These are phyloP conservation scores for Verbena officinalis DNA, from an alignment of 257 asterid genomes.

Conservation along the genomic window DNA sequence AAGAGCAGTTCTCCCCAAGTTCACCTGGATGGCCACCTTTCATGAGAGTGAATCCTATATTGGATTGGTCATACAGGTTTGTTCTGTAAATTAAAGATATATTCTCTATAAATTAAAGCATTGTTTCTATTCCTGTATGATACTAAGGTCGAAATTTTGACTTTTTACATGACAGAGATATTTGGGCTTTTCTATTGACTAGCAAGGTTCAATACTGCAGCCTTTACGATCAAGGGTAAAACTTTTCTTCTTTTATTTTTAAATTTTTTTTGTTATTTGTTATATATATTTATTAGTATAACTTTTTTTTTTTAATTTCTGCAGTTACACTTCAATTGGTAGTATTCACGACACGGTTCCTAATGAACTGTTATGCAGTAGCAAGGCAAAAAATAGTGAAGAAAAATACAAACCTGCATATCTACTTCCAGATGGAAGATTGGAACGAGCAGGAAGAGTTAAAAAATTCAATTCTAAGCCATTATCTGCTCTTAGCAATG, in stretches of 20 bases:
- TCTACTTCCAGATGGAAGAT: conserved; percentile 84
- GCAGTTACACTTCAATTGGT: conserved; percentile 95
- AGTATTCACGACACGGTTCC: conserved; percentile 96
- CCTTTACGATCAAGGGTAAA: conserved; percentile 95
- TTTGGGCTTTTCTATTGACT: conserved; percentile 95
- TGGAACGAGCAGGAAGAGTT: conserved; percentile 93
- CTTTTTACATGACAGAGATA: conserved; percentile 67
- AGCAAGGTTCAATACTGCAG: conserved; percentile 92
- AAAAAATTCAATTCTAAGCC: conserved; percentile 56
- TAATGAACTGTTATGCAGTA: conserved; percentile 58
- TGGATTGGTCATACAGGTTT: conserved; percentile 98
- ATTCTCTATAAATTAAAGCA: neutral
- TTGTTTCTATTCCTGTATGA: conserved; percentile 18
- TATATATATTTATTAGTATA: conserved; percentile 4
- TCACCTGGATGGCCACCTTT: conserved; percentile 97
- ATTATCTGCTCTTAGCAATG: conserved; percentile 52
- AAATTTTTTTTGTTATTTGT: neutral
- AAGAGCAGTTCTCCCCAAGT: conserved; percentile 94
- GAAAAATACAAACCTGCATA: conserved; percentile 81
- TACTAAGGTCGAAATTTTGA: conserved; percentile 23
- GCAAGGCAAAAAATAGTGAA: conserved; percentile 45
- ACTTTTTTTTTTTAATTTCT: conserved; percentile 24
- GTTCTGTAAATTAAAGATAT: conserved; percentile 11
- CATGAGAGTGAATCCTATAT: conserved; percentile 96
- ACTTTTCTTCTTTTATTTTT: too few species aligned